Conservation (phyloP, 495 filamentous ascomycete species). For the Jackrogersella multiformis region DNA sequence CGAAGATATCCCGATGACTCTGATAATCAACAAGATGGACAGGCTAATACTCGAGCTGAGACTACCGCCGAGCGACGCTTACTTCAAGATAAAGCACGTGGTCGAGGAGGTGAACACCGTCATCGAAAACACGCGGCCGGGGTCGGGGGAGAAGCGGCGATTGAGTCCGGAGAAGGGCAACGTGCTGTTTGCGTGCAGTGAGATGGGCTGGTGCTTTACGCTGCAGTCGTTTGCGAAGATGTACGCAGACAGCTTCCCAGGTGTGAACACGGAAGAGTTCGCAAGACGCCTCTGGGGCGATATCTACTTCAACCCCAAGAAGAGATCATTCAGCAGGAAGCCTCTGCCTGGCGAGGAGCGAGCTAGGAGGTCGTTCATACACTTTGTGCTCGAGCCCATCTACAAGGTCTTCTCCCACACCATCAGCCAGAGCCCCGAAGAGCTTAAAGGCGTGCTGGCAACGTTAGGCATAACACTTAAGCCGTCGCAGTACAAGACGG, state of each 20-base stretch:
- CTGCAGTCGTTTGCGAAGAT: conserved; percentile 92
- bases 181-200: conserved; percentile 90
- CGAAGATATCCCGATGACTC: conserved; percentile 85
- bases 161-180: conserved; percentile 97
- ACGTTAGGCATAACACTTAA: conserved; percentile 86
- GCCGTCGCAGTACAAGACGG: conserved; percentile 87
- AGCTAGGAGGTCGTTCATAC: conserved; percentile 87
- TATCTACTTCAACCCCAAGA: conserved; percentile 92
- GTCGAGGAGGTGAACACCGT: conserved; percentile 97
- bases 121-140: conserved; percentile 88
- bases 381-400: conserved; percentile 94
- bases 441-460: conserved; percentile 80
- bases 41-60: conserved; percentile 93
- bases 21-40: conserved; percentile 98
- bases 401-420: conserved; percentile 98
- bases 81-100: conserved; percentile 98
- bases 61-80: conserved; percentile 92
- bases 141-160: conserved; percentile 79
- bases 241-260: conserved; percentile 89
- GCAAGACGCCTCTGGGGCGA: conserved; percentile 90
- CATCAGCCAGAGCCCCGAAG: conserved; percentile 88
- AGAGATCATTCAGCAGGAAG: conserved; percentile 90
- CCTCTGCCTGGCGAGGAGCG: conserved; percentile 72
- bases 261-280: conserved; percentile 82
- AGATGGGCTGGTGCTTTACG: conserved; percentile 97